Evolutionary conservation across 495 filamentous ascomycete genomes (phyloP), one percentile per base, ranked within the genome.

Genomic region (Neurospora intermedia): DNA sequence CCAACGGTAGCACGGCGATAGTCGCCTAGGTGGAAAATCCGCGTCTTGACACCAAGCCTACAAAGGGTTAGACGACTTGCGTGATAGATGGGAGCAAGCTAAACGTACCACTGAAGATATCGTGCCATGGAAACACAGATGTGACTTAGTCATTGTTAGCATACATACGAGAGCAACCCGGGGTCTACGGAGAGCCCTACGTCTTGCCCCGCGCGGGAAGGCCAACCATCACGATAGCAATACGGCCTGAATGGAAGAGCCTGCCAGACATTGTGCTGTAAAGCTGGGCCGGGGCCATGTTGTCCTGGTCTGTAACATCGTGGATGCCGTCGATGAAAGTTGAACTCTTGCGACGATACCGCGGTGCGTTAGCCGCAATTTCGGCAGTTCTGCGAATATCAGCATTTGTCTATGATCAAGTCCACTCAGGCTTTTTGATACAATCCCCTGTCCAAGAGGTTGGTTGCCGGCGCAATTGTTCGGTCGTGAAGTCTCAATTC

Each of bases 311-410:
- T 2, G 92, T 89, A 71, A 97, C 86, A 83, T 98, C 95, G 83
- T 99, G 96, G 76, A 99, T 97, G 20, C 93, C 96, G 88, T 99
- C 96, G 78, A 97, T 91, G 81, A 96, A 97, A 43, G 94, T 97
- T 73, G 93, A 97, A 69, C 94, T 97, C 81, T 92, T 91, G 74
- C 96, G 92, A 73, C 94, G 89, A 75, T 88, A 89, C 35, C 91
- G 90, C 62, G 92, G 92, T 70, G 94, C 93, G 80, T 91, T 96
- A 46, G 91, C 92, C 78, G 93, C 91, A 75, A 97, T 91, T 77
- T 97, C 93, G 74, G 93, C 94, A 23, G 94, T 96, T 70, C 90
- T 92, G 74, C 8, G 31, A 74, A 46, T 43, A 73, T 82, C 71
- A 80, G 77, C 73, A 69, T 35, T 20, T n/a, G 46, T 13, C 48